Evolutionary conservation across 305 asterid genomes (phyloP).

Genomic region (Coffea humblotiana): DNA sequence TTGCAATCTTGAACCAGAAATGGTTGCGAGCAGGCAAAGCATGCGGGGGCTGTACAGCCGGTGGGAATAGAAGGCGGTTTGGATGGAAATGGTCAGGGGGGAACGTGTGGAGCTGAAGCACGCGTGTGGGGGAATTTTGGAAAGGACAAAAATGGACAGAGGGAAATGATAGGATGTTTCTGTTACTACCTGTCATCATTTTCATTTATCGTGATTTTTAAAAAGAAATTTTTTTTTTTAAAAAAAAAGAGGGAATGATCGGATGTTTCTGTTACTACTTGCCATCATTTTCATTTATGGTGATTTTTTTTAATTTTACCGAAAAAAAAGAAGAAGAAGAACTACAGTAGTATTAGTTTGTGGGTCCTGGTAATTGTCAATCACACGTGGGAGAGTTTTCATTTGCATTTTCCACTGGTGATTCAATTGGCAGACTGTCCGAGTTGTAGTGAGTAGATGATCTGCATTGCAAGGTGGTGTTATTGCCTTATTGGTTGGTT

Average conservation of each 20-base stretch:
- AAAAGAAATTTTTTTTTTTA: not conserved
- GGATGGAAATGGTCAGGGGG: not conserved
- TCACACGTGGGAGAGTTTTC: no score
- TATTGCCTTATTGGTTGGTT: no score
- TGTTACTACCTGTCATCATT: not conserved
- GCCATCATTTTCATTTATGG: not conserved
- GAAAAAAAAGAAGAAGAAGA: no score
- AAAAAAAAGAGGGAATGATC: conserved; percentile 18
- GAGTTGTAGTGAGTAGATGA: no score
- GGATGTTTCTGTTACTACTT: conserved; percentile 7
- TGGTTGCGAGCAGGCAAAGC: not conserved
- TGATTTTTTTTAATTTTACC: no score
- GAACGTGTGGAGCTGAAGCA: not conserved
- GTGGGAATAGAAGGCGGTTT: not conserved
- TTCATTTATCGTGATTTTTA: no score
- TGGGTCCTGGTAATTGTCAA: no score
- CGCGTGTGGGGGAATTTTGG: not conserved
- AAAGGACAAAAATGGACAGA: conserved; percentile 14
- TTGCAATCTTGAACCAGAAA: not conserved
- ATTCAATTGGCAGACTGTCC: no score
- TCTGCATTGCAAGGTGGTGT: no score
- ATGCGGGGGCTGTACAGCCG: not conserved
- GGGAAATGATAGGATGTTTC: conserved; percentile 23
- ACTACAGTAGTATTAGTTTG: no score
- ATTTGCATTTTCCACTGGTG: no score